Conservation (phyloP, 1,139 yeast genomes). For the Zygoascus hellenicus region DNA sequence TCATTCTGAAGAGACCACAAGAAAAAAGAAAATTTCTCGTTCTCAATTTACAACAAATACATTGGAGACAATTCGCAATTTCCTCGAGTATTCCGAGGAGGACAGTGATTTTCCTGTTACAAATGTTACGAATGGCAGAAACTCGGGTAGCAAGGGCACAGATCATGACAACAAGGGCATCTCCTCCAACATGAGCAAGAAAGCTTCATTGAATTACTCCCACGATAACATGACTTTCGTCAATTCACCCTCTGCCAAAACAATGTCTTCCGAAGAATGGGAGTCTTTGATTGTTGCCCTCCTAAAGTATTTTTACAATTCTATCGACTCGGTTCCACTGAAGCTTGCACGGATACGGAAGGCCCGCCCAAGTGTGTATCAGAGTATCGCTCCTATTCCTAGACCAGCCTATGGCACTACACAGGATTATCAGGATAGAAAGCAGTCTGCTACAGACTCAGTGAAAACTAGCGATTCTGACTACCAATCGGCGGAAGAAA, state of each 20-base stretch:
- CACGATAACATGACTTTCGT: slow-evolving; percentile 1
- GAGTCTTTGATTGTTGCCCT: slow-evolving; percentile 22
- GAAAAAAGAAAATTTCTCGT: slow-evolving; percentile 33
- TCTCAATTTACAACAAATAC: slow-evolving; percentile 29
- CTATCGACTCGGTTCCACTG: slow-evolving; percentile 28
- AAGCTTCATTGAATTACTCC: not conserved
- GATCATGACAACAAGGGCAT: not conserved
- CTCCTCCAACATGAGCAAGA: not conserved
- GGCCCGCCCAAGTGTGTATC: too few species aligned
- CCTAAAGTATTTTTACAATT: slow-evolving; percentile 27
- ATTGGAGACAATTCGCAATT: slow-evolving; percentile 18
- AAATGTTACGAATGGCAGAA: not conserved
- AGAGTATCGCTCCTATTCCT: too few species aligned
- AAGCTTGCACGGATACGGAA: slow-evolving; percentile 7
- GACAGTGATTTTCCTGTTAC: not conserved
- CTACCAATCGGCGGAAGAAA: not conserved
- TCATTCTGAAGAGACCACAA: slow-evolving; percentile 30
- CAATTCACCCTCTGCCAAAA: not conserved
- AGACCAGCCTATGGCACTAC: too few species aligned
- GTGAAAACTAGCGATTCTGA: not conserved
- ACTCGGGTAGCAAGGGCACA: not conserved
- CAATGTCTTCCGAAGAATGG: slow-evolving; percentile 25
- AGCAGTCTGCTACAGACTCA: not conserved
- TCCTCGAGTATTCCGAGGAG: slow-evolving; percentile 10
- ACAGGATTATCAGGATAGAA: not conserved